Conservation (phyloP, 2,329 filamentous ascomycete species). For the Colletotrichum cereale region DNA sequence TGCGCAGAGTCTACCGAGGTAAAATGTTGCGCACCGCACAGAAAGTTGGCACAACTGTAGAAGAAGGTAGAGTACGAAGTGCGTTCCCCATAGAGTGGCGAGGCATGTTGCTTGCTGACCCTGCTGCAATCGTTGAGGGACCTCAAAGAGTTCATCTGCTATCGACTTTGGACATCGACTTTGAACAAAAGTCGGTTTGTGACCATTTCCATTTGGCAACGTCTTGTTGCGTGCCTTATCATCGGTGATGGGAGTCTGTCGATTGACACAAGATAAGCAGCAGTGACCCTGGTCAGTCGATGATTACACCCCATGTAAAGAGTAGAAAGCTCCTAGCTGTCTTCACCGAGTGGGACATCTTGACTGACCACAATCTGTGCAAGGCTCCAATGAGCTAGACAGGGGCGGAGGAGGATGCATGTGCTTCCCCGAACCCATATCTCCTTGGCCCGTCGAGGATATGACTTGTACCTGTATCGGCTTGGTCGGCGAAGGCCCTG, state of each 20-base stretch:
- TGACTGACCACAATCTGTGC: not conserved
- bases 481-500: not conserved
- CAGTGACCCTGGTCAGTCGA: not conserved
- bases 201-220: conserved; percentile 10
- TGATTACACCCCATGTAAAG: not conserved
- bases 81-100: no score
- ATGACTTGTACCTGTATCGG: not conserved
- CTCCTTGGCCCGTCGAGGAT: not conserved
- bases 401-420: not conserved
- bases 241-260: not conserved
- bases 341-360: not conserved
- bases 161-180: no score
- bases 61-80: not conserved
- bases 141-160: not conserved
- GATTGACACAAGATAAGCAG: conserved; percentile 29
- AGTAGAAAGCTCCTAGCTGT: no score
- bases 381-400: not conserved
- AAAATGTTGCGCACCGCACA: not conserved
- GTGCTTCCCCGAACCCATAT: conserved; percentile 1
- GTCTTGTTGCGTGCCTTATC: conserved; percentile 17
- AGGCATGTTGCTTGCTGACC: not conserved
- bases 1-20: conserved; percentile 1
- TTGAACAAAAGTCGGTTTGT: conserved; percentile 3
- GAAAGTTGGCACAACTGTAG: not conserved
- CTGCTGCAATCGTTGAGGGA: not conserved